Percentiles rank a stretch among this genome's conserved stretches.
Evolutionary conservation across 768 basidiomycete species (phyloP).

Genomic region (Lenzites betulinus): DNA sequence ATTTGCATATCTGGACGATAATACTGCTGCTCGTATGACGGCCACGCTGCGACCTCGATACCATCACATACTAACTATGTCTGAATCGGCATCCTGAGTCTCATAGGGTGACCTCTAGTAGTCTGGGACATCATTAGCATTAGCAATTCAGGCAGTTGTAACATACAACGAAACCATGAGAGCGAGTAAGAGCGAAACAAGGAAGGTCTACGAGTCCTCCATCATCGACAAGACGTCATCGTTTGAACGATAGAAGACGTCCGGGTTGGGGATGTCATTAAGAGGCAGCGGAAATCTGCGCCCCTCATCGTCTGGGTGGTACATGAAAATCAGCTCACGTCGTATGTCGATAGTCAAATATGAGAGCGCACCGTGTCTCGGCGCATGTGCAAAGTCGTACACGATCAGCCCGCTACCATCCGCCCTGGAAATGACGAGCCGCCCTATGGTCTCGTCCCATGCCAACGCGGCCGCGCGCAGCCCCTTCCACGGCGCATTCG

Average conservation of each 20-base stretch:
- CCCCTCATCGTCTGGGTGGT: background rate
- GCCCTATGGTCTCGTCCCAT: conserved; percentile 68
- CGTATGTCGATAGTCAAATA: too few species aligned
- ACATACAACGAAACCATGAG: background rate
- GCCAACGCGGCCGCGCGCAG: conserved; percentile 48
- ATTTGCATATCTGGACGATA: too few species aligned
- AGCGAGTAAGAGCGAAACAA: background rate
- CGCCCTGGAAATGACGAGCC: conserved; percentile 53
- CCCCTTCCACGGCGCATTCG: conserved; percentile 13
- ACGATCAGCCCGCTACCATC: conserved; percentile 44
- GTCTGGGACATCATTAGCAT: too few species aligned
- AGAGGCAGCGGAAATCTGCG: background rate
- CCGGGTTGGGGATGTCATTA: background rate
- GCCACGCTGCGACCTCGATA: too few species aligned
- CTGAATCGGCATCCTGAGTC: too few species aligned
- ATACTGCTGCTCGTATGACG: too few species aligned
- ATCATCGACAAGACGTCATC: background rate
- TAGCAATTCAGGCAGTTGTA: too few species aligned
- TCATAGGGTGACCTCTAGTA: too few species aligned
- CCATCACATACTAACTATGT: too few species aligned
- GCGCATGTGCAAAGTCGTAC: conserved; percentile 48
- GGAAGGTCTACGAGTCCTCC: background rate
- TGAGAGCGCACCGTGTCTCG: conserved; percentile 33
- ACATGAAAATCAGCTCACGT: background rate
- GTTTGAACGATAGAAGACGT: background rate